Conservation (phyloP, 2,329 filamentous ascomycete species). For the Monilinia laxa region DNA sequence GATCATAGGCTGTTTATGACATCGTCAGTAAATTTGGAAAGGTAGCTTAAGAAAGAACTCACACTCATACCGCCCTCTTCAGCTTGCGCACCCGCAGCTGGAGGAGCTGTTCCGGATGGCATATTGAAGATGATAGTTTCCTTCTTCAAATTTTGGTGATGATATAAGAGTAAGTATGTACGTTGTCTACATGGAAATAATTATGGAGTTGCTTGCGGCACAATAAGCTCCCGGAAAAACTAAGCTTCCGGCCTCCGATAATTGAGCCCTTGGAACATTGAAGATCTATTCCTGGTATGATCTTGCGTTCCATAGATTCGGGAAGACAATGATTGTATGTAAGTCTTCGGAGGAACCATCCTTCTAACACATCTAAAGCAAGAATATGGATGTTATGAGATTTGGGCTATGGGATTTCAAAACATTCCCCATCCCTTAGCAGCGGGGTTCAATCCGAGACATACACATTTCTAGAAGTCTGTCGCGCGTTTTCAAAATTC, state of each 20-base stretch:
- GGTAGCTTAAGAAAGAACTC: slow-evolving; percentile 24
- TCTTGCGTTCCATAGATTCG: not conserved
- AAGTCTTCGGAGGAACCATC: not conserved
- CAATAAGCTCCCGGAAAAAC: not conserved
- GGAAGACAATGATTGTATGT: not conserved
- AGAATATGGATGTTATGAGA: not conserved
- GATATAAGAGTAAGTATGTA: not conserved
- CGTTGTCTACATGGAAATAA: slow-evolving; percentile 9
- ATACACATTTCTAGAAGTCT: not conserved
- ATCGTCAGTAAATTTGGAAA: slow-evolving; percentile 25
- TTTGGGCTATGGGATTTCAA: not conserved
- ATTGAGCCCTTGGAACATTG: not conserved
- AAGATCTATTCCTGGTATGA: not conserved
- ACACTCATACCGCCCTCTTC: slow-evolving; percentile 39
- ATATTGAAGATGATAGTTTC: slow-evolving; percentile 32
- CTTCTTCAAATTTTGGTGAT: slow-evolving; percentile 1
- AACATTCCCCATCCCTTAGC: not conserved
- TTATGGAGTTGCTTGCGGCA: slow-evolving; percentile 3
- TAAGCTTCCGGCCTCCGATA: not conserved
- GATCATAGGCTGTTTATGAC: slow-evolving; percentile 35
- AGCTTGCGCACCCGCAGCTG: slow-evolving; percentile 36
- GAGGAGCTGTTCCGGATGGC: slow-evolving; percentile 39
- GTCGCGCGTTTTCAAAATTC: too few relatives aligned
- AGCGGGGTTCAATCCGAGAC: not conserved
- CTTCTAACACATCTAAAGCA: not conserved